Evolutionary conservation across 306 rosid genomes (phyloP), one percentile per base, ranked within the genome.

Genomic region (Sicyos baderoa): DNA sequence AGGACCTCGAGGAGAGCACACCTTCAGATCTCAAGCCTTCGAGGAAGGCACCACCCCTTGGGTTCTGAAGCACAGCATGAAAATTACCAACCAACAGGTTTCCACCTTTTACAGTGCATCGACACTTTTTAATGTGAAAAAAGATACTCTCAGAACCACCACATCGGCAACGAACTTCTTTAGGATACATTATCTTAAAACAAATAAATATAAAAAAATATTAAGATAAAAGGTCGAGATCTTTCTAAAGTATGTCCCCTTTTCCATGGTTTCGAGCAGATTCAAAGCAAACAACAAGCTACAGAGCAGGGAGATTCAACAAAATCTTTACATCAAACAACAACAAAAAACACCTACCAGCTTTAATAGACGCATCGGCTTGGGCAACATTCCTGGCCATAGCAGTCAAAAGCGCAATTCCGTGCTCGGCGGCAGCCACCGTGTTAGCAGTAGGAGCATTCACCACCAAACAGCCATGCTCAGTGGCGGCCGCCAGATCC

Each of bases 401-500:
- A 42, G 95, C 87, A 4, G 96, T 83, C 75, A 90, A 70, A 73
- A 94, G 99, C 6, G 97, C 96, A 53, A 90, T 90, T 55, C 99
- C 99, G 37, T 94, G 99, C 57, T 94, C 99, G 0, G 99, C 99
- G 9, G 99, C 97, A 0, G 99, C 99, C 8, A 90, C 86, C 6
- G 99, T 94, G 81, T 94, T 94, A 0, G 99, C 99, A 25, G 97
- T 94, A 7, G 99, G 99, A 0, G 97, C 99, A 65, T 94, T 94
- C 5, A 94, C 99, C 11, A 94, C 99, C 77, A 94, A 68, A 47
- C 99, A 94, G 0, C 99, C 99, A 48, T 84, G 87, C 82, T 94
- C 99, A 0, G 99, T 94, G n/a, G 99, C 99, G 12, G 99, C 99
- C 12, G 91, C 88, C 74, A 94, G 99, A 90, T 94, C 99, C 80